Evolutionary conservation across 2,329 filamentous ascomycete genomes (phyloP).

Genomic region (Fusarium tanahbumbuense): DNA sequence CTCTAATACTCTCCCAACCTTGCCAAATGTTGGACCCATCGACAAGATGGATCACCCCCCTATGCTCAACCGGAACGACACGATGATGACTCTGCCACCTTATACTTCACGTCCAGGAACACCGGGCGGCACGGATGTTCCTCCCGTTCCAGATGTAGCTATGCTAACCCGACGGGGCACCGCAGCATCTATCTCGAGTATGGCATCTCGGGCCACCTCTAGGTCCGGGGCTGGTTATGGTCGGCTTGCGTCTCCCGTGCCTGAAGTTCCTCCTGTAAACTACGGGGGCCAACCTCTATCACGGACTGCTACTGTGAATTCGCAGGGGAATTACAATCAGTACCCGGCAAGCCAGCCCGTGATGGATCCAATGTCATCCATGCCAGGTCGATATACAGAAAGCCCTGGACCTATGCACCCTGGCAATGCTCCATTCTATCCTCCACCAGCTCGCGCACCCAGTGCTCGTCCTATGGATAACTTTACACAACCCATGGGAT

Average conservation of each 20-base stretch:
- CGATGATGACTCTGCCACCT: conserved; percentile 69
- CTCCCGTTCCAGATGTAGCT: conserved; percentile 64
- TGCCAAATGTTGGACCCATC: conserved; percentile 56
- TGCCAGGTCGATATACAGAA: conserved; percentile 45
- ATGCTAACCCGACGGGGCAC: conserved; percentile 63
- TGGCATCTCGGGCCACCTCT: conserved; percentile 73
- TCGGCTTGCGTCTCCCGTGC: conserved; percentile 53
- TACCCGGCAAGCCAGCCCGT: conserved; percentile 33
- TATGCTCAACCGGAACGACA: conserved; percentile 69
- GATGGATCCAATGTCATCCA: conserved; percentile 14
- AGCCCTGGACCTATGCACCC: conserved; percentile 48
- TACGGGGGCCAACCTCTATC: conserved; percentile 45
- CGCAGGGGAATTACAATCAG: conserved; percentile 50
- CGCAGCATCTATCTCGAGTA: conserved; percentile 68
- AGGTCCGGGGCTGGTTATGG: conserved; percentile 64
- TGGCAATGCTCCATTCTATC: conserved; percentile 49
- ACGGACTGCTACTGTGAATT: conserved; percentile 52
- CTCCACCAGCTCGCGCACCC: conserved; percentile 50
- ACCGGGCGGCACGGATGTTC: conserved; percentile 62
- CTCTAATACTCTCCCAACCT: conserved; percentile 75
- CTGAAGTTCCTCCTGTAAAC: conserved; percentile 49
- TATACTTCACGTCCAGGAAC: conserved; percentile 72
- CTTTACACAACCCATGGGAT: conserved; percentile 42
- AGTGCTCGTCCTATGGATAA: conserved; percentile 48
- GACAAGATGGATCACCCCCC: conserved; percentile 67